These are phyloP conservation scores for Cystofilobasidium bisporidii DNA, from an alignment of 768 basidiomycete genomes.

Conservation along the genomic window DNA sequence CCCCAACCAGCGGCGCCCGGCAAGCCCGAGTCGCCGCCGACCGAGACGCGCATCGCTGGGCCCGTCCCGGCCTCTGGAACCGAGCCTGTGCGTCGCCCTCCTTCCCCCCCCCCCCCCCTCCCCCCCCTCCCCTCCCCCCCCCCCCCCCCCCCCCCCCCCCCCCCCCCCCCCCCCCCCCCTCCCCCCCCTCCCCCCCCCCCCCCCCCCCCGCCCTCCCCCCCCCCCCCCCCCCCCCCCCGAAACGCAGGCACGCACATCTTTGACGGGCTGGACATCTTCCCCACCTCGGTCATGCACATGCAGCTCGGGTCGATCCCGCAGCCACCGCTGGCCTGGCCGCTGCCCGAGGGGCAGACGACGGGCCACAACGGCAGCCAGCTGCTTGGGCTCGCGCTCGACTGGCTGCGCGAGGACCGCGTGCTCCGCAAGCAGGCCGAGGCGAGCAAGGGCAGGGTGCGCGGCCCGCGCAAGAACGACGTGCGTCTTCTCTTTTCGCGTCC, in stretches of 20 bases:
- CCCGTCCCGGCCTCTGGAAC: neutral
- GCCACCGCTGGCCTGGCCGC: conserved; percentile 60
- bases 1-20: neutral
- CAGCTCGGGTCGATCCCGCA: conserved; percentile 60
- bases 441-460: conserved; percentile 48
- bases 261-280: conserved; percentile 81
- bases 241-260: conserved; percentile 93
- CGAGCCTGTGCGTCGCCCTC: no score
- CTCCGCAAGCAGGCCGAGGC: conserved; percentile 42
- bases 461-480: conserved; percentile 35
- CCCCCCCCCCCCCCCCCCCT: no score
- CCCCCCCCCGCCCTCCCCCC: no score
- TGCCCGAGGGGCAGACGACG: conserved; percentile 18
- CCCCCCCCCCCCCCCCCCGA: no score
- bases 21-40: neutral
- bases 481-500: conserved; percentile 25
- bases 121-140: no score
- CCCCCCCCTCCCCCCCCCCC: no score
- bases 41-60: neutral
- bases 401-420: conserved; percentile 77
- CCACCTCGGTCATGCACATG: conserved; percentile 88
- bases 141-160: conserved; percentile 5
- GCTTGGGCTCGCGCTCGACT: conserved; percentile 66
- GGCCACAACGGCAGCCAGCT: conserved; percentile 43
- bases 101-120: no score